A percentile compares a stretch with the other conserved stretches of the same genome.
phyloP scores from a whole-genome alignment of 768 basidiomycete species.

The Hygrocybe punicea region DNA sequence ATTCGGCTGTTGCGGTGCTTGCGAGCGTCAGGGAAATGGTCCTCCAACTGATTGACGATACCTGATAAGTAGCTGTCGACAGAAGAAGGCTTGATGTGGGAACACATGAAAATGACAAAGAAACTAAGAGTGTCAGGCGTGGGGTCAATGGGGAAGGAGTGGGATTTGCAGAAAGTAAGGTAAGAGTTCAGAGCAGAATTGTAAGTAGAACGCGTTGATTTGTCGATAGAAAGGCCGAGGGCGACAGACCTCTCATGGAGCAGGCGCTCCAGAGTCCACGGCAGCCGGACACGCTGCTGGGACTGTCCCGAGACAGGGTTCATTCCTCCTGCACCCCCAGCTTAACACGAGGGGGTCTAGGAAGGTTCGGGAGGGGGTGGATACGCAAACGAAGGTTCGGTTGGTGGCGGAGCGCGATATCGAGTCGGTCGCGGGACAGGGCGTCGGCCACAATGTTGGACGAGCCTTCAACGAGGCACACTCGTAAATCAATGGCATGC shows the following conservation, averaged over 20 bases:
- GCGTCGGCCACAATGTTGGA: slow-evolving; percentile 18
- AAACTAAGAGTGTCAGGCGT: too few relatives aligned
- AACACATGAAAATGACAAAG: slow-evolving; percentile 31
- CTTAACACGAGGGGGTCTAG: too few relatives aligned
- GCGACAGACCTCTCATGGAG: slow-evolving; percentile 25
- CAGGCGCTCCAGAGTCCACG: slow-evolving; percentile 35
- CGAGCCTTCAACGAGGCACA: slow-evolving; percentile 13
- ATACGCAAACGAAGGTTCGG: not conserved
- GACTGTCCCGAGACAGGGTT: slow-evolving; percentile 6
- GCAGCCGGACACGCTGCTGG: too few relatives aligned
- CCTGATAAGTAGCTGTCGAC: too few relatives aligned
- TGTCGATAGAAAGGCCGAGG: slow-evolving; percentile 19
- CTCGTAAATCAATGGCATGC: slow-evolving; percentile 7
- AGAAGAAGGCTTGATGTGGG: too few relatives aligned
- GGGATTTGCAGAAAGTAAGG: too few relatives aligned
- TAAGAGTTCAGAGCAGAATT: too few relatives aligned
- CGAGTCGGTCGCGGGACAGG: slow-evolving; percentile 6
- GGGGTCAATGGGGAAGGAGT: too few relatives aligned
- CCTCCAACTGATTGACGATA: too few relatives aligned
- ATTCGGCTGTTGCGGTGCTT: not conserved
- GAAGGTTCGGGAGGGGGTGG: slow-evolving; percentile 17
- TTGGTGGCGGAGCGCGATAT: not conserved
- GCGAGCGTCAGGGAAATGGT: slow-evolving; percentile 16
- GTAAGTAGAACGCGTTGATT: slow-evolving; percentile 28
- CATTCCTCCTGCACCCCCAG: too few relatives aligned